Base-by-base conservation (phyloP, 257 asterid genomes). In the Forsythia suspensa region DNA sequence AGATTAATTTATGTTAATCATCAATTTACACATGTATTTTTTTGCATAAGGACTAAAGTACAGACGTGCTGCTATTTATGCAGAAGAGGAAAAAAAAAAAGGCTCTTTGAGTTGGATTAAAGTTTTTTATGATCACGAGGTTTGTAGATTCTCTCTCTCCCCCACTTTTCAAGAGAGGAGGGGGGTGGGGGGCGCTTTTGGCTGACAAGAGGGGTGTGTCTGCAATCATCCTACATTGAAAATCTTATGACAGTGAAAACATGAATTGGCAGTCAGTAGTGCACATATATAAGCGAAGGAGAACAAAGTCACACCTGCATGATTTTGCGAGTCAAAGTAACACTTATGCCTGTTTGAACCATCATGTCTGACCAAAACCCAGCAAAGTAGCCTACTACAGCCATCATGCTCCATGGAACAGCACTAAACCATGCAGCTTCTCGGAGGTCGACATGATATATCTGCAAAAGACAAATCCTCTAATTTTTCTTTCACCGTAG, bases 381-480 rank as follows among this genome's bases (percentile, higher is more conserved):
- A 84, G 98, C 97, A 75, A 93, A 80, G 78, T 95, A 95, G 78
- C 99, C 99, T 61, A 85, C 75, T 46, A 92, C 55, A 70, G 98
- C 98, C 99, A 95, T 95, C 96, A 94, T 89, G 86, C 92, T 85
- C 99, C 99, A 95, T 37, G 99, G 98, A 85, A 92, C 90, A 67
- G 98, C 99, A 79, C 99, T 95, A 81, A 93, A 95, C 99, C 98
- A 95, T 36, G 99, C 97, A 80, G 98, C 99, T 70, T 92, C 93
- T 92, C 97, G 90, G 74, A 95, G 97, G 82, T 95, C 98, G 72
- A 95, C 97, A 80, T 80, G 94, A 86, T 84, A 90, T 79, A 95
- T 91, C 99, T 95, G 80, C 88, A 87, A 83, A 76, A 79, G 77
- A 70, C 16, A 38, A 71, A 76, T 21, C 66, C 79, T 75, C 61